These are phyloP conservation scores for Stemphylium beticola DNA, from an alignment of 2,329 filamentous ascomycete genomes.

Conservation along the genomic window DNA sequence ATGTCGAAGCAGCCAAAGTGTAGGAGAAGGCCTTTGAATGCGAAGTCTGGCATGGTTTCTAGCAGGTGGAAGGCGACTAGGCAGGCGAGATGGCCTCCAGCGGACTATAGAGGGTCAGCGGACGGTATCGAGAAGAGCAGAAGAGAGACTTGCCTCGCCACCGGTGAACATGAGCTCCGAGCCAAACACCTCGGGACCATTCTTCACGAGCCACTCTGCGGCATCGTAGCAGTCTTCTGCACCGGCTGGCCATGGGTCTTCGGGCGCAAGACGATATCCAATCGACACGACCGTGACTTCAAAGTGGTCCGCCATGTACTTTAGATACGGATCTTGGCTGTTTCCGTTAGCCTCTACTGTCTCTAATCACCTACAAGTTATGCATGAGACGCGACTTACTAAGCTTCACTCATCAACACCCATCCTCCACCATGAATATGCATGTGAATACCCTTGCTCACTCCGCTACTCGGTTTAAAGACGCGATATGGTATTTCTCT, in stretches of 20 bases:
- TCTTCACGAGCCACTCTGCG: constrained; percentile 60
- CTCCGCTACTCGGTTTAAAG: constrained; percentile 57
- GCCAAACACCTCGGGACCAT: constrained; percentile 53
- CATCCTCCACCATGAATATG: constrained; percentile 64
- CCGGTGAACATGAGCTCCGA: constrained; percentile 52
- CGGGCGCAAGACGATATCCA: constrained; percentile 66
- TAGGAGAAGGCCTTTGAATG: constrained; percentile 58
- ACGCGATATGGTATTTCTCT: constrained; percentile 61
- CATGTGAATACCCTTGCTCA: constrained; percentile 56
- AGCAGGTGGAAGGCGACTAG: constrained; percentile 58
- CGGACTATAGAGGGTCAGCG: constrained; percentile 45
- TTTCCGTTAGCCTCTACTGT: constrained; percentile 4
- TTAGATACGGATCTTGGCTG: constrained; percentile 57
- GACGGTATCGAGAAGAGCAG: neutral
- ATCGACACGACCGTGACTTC: constrained; percentile 60
- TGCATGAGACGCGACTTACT: constrained; percentile 11
- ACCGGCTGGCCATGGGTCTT: constrained; percentile 62
- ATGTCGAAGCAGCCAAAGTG: constrained; percentile 62
- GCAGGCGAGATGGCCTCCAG: constrained; percentile 59
- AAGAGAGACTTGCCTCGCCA: constrained; percentile 42
- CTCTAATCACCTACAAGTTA: neutral
- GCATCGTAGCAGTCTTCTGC: constrained; percentile 65
- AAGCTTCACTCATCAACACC: constrained; percentile 51
- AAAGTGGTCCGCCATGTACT: constrained; percentile 57
- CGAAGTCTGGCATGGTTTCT: constrained; percentile 44